phyloP scores from a whole-genome alignment of 2,329 filamentous ascomycete genomes.

The Penicillium sclerotigenum region DNA sequence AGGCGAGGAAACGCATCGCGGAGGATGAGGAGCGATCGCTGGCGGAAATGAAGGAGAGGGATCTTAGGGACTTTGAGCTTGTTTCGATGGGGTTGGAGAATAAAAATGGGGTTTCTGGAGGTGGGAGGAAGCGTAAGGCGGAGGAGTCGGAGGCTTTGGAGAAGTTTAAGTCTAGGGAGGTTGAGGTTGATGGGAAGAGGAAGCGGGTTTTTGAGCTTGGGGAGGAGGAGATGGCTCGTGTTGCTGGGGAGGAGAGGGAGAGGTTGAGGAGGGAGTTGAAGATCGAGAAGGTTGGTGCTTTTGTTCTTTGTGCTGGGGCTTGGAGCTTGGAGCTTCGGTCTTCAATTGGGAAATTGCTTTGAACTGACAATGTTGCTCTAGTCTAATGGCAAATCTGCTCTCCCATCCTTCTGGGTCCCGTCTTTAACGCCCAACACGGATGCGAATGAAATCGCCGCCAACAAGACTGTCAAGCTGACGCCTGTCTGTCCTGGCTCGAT shows the following conservation, averaged over 20 bases:
- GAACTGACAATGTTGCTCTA: constrained; percentile 14
- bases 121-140: constrained; percentile 9
- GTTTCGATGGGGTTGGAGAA: constrained; percentile 66
- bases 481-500: constrained; percentile 76
- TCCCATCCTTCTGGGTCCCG: constrained; percentile 92
- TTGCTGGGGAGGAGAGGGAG: constrained; percentile 66
- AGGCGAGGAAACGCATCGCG: constrained; percentile 59
- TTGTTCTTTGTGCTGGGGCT: neutral
- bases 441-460: constrained; percentile 53
- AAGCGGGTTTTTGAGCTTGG: constrained; percentile 82
- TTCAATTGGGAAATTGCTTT: neutral
- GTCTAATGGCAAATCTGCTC: constrained; percentile 57
- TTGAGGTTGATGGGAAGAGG: constrained; percentile 36
- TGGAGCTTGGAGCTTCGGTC: neutral
- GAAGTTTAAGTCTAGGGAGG: constrained; percentile 29
- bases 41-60: constrained; percentile 66
- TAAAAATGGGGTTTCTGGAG: neutral
- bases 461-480: constrained; percentile 62
- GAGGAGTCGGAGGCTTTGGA: constrained; percentile 6
- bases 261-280: constrained; percentile 69
- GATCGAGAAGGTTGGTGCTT: constrained; percentile 58
- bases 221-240: constrained; percentile 68
- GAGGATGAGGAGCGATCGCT: constrained; percentile 61
- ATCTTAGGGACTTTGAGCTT: constrained; percentile 78
- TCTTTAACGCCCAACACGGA: constrained; percentile 70